These are phyloP conservation scores for Amanita fuliginea DNA, from an alignment of 768 basidiomycete genomes.

Conservation along the genomic window DNA sequence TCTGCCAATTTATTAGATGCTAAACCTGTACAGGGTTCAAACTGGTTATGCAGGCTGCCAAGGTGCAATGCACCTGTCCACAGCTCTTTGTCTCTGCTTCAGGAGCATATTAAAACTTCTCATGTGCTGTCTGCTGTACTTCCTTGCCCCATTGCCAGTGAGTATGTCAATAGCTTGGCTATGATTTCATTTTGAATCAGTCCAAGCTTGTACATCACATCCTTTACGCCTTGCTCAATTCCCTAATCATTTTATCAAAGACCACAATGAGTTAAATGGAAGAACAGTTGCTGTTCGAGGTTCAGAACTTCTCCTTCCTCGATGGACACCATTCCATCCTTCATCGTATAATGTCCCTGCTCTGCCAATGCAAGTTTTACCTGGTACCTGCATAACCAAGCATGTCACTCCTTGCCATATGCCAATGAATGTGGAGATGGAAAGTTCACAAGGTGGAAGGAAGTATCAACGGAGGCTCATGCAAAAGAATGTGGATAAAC, in stretches of 20 bases:
- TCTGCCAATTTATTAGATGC: too few relatives aligned
- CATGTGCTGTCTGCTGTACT: neutral
- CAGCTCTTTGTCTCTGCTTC: neutral
- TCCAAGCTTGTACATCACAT: neutral
- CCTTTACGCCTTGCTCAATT: neutral
- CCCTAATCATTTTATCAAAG: neutral
- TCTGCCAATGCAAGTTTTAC: neutral
- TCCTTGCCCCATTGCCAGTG: slow-evolving; percentile 2
- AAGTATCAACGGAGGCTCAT: neutral
- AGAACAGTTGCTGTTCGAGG: neutral
- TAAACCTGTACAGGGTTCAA: neutral
- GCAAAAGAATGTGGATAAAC: neutral
- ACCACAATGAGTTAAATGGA: slow-evolving; percentile 1
- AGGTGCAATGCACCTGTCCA: slow-evolving; percentile 4
- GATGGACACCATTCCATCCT: slow-evolving; percentile 1
- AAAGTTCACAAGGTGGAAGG: neutral
- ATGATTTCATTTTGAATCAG: neutral
- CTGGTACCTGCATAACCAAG: neutral
- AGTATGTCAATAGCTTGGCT: neutral
- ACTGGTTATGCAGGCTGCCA: slow-evolving; percentile 3
- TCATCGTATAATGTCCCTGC: neutral
- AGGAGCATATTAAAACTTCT: neutral
- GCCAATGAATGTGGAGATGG: neutral
- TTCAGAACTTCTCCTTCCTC: neutral
- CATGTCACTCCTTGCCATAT: neutral